Base-by-base conservation (phyloP, 192 early-diverging fungal genomes). In the Helicostylum pulchrum region DNA sequence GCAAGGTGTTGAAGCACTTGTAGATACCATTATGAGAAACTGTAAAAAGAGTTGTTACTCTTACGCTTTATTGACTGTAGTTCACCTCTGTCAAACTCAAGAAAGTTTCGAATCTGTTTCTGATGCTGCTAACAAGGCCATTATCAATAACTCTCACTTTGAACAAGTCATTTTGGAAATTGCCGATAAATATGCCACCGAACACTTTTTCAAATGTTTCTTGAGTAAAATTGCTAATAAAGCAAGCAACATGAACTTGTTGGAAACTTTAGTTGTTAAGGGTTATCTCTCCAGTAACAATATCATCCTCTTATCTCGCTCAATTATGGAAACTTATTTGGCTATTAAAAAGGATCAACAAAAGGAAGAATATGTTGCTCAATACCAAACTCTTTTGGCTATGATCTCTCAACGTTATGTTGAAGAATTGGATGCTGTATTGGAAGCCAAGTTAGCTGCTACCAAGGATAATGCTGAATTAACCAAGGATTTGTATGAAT, bases 71-170 rank as follows among this genome's bases (percentile, higher is more conserved):
- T 71, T 85, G 23, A 72, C 77, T 19, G 47, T 84, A 7, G 73
- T 85, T 26, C 78, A 83, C 56, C 34, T 87, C 20, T 79, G 71
- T 47, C 83, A 85, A 61, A 78, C 76, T 9, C 85, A 87, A 68
- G 73, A 75, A 26, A 76, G 59, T 9, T 74, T 80, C 30, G 61
- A 67, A 1, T 47, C n/a, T 15, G 50, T 77, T 32, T 60, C 75
- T 3, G 56, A 63, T 17, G 58, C 75, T 0, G 44, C 51, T 36
- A 32, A 53, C 20, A 57, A 61, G 0, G 4, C 26, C 1, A n/a
- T 61, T 8, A 11, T 59, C 6, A 60, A 53, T 23, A 39, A 61
- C n/a, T 17, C 19, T 42, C 12, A 4, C 7, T 76, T 67, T 70
- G 62, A 53, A 43, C 31, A 67, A 47, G 31, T 44, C 46, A 31